Evolutionary conservation across 768 basidiomycete genomes (phyloP), one percentile per base, ranked within the genome.

Genomic region (Paxillus rubicundulus): DNA sequence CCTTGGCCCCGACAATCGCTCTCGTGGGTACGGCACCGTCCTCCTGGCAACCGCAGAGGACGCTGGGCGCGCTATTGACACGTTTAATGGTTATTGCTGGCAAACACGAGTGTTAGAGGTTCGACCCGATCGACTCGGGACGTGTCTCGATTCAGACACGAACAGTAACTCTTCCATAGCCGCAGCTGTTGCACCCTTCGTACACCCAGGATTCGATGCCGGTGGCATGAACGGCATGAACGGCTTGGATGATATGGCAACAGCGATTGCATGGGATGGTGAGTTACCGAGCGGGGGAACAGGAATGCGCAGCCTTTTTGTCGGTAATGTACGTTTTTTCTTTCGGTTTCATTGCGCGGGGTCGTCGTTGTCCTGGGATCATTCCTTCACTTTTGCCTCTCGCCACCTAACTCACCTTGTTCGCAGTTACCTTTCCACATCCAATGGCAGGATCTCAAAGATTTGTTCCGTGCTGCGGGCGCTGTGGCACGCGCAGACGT

Each of bases 391-490:
- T 49, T 37, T 27, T 47, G 33, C 52, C 30, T 46, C 36, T 50
- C 27, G 48, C 49, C 47, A 16, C 33, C 51, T 59, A 55, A 45
- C 61, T 63, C 50, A 61, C 52, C 34, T 42, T 13, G 45, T 58
- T 42, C 53, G n/a, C 53, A 93, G 91, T 81, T 95, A 14, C 92
- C 92, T 0, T 94, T 93, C 71, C 92, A 94, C 61, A 88, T 87
- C 60, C 92, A 94, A 72, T 99, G 96, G 96, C 96, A 98, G 70
- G 96, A 98, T 65, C 79, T 99, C 40, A 98, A 98, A 70, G 95
- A 98, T 70, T 78, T 98, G 5, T 96, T 98, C 66, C 83, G 95
- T 24, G 85, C 89, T 56, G 92, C 91, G 1, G 95, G 96, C 16
- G 85, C 88, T 17, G 88, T 98, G 49, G 74, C 93, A 33, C 84